Evolutionary conservation across 768 basidiomycete species (phyloP), one percentile per base, ranked within the genome.

Genomic region (Psilocybe sp.): DNA sequence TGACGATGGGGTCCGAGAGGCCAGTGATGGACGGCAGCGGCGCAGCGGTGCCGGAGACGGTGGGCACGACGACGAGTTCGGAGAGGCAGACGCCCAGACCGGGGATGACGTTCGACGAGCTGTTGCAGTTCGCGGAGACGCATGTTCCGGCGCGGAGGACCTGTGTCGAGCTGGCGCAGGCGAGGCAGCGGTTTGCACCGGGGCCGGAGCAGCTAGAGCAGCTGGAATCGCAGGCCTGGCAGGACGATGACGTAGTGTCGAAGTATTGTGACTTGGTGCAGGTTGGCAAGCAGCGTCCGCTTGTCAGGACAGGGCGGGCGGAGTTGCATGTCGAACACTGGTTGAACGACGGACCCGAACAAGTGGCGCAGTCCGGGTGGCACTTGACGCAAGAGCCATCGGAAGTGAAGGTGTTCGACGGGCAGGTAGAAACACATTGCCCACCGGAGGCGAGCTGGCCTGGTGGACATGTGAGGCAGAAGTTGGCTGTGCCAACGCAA

Each of bases 341-440:
- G 61, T 81, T 82, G 69, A 90, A 90, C 0, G 82, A 79, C 16
- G 78, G 59, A n/a, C 90, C 91, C 18, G 82, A 81, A 67, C 93
- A 96, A 1, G 86, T 83, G 13, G 80, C 81, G 60, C 92, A 96
- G 62, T 95, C 93, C 0, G 90, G 82, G 52, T 95, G 92, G 65
- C 93, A 96, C 5, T 83, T 58, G 47, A 82, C 61, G 69, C 92
- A 95, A 20, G 79, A 67, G 18, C 82, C 80, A 28, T 81, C 75
- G 10, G 87, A 78, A 46, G 74, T 69, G 68, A 92, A 86, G 1
- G 84, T 80, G 51, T 80, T 81, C 35, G 83, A 76, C 0, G 92
- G 89, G 60, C 92, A 95, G 5, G 81, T 77, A 14, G 79, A 69
- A 40, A 89, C 80, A 60, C 92, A 96, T 65, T 81, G 80, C 10